A percentile compares a stretch with the other conserved stretches of the same genome.
phyloP scores from a whole-genome alignment of 2,329 filamentous ascomycete species.

The Botrytis pseudocinerea region DNA sequence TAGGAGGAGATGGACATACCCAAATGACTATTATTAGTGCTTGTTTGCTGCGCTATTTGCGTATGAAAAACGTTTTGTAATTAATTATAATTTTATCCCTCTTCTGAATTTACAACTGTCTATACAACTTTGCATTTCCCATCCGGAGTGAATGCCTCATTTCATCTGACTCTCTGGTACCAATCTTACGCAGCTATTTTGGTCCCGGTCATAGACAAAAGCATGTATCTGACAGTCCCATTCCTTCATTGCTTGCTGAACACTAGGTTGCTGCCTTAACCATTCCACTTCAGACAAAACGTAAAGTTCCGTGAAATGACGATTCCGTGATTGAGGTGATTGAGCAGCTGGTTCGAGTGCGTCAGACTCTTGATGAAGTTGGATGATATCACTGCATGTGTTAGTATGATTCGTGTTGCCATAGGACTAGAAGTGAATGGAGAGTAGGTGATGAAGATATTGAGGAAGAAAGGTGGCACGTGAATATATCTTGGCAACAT shows the following conservation, averaged over 20 bases:
- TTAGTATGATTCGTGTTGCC: neutral
- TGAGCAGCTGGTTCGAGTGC: slow-evolving; percentile 15
- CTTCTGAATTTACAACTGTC: neutral
- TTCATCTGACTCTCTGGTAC: slow-evolving; percentile 35
- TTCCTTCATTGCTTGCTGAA: slow-evolving; percentile 60
- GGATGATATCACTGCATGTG: slow-evolving; percentile 30
- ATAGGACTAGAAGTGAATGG: neutral
- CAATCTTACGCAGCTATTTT: slow-evolving; percentile 55
- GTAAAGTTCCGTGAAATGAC: slow-evolving; percentile 62
- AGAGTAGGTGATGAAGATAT: neutral
- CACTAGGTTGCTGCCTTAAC: slow-evolving; percentile 57
- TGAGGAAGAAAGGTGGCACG: neutral
- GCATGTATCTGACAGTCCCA: slow-evolving; percentile 62
- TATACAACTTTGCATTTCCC: neutral
- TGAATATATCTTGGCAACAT: neutral
- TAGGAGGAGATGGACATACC: neutral
- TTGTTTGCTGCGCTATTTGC: neutral
- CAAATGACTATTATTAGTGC: neutral
- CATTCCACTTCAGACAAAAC: slow-evolving; percentile 58
- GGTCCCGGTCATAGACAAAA: slow-evolving; percentile 60
- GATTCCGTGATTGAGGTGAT: slow-evolving; percentile 45
- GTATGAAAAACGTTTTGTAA: slow-evolving; percentile 3
- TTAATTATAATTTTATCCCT: slow-evolving; percentile 5
- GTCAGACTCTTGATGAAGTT: slow-evolving; percentile 30
- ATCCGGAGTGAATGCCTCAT: slow-evolving; percentile 38